These are phyloP conservation scores for Aspergillus thermomutatus DNA, from an alignment of 2,329 filamentous ascomycete species.

Conservation along the genomic window DNA sequence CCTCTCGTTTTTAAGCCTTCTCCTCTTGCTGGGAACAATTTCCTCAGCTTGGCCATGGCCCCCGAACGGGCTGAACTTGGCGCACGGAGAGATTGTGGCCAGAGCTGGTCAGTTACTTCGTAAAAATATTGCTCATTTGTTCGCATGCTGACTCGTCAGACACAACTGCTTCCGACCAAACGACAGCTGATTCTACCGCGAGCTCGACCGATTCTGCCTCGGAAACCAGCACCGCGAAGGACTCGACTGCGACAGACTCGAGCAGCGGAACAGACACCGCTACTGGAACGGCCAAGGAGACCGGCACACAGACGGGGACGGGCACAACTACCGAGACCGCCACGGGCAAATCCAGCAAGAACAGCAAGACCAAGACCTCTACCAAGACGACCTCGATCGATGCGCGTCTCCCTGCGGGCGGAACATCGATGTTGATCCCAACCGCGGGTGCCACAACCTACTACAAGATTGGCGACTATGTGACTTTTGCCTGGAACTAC, in stretches of 20 bases:
- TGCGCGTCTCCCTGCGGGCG: conserved; percentile 54
- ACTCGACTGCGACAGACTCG: conserved; percentile 2
- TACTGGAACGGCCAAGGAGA: conserved; percentile 10
- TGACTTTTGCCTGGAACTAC: conserved; percentile 68
- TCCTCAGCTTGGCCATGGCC: conserved; percentile 30
- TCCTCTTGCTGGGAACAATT: conserved; percentile 30
- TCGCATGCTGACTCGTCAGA: background rate
- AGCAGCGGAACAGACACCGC: conserved; percentile 15
- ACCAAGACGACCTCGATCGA: conserved; percentile 47
- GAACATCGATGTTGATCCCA: conserved; percentile 61
- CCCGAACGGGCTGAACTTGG: conserved; percentile 12
- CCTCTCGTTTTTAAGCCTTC: conserved; percentile 30
- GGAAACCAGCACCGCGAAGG: background rate
- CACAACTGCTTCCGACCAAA: background rate
- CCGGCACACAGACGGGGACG: conserved; percentile 11
- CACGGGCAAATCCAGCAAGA: conserved; percentile 15
- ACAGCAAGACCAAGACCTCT: conserved; percentile 24
- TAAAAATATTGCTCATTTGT: background rate
- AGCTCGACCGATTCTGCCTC: background rate
- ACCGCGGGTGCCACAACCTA: conserved; percentile 50
- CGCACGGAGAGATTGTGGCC: conserved; percentile 19
- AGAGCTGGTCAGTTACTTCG: conserved; percentile 28
- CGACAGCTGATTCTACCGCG: background rate
- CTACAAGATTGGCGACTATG: conserved; percentile 61
- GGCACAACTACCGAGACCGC: conserved; percentile 14